Evolutionary conservation across 768 basidiomycete genomes (phyloP), one percentile per base, ranked within the genome.

Genomic region (Mycena vitilis): DNA sequence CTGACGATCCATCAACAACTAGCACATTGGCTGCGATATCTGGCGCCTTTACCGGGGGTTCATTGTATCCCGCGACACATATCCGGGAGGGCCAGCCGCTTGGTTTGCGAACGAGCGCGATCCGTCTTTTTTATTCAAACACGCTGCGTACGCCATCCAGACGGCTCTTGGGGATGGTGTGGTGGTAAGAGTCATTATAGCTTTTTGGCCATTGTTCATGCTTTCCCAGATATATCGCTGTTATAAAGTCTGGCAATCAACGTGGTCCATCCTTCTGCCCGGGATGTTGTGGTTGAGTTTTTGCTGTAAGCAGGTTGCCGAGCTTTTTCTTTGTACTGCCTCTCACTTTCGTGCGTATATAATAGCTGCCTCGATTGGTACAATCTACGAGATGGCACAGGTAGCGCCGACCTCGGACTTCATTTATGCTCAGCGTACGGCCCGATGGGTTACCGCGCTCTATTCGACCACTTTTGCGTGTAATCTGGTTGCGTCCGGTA

Each of bases 401-500:
- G 30, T 30, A 6, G 30, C 44, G 2, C 30, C n/a, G 18, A 18
- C 61, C 52, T 51, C 0, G 60, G 68, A 2, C 25, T 60, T 1
- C n/a, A 34, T 2, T 30, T 30, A 30, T 69, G 73, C 30, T 5
- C 30, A 12, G 74, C 82, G 18, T 83, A 81, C 60, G 72, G 55
- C 3, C 66, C 55, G 63, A 15, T 84, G 82, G 82, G 77, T 82
- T 60, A 78, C 72, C 0, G 66, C 79, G 5, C 80, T 79, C 57
- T 82, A 77, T 68, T 65, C 71, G 0, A 73, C 73, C 6, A 78
- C 82, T 1, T 70, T 82, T 16, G 25, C 66, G 0, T 79, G 79
- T n/a, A 83, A 83, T 68, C 54, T 80, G 0, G 57, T 73, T 22
- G 75, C 76, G 16, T 81, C 82, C 10, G 80, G 69, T 48, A 62